These are phyloP conservation scores for Stereocaulon alpinum DNA, from an alignment of 495 filamentous ascomycete genomes.

Conservation along the genomic window DNA sequence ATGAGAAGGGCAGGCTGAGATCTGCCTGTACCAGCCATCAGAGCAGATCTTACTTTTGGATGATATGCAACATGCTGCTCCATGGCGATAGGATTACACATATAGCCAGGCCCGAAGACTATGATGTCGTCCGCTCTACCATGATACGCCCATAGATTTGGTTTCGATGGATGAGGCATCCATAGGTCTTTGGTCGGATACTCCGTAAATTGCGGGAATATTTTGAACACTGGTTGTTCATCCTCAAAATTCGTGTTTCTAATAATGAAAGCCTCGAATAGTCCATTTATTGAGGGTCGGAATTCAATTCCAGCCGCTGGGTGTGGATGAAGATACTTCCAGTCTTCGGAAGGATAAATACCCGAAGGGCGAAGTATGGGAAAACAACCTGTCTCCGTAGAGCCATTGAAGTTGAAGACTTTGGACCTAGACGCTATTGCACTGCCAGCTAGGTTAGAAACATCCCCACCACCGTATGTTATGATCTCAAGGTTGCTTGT, in stretches of 20 bases:
- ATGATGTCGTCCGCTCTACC: constrained; percentile 35
- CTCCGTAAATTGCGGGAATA: constrained; percentile 43
- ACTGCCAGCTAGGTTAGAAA: constrained; percentile 28
- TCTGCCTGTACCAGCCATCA: constrained; percentile 29
- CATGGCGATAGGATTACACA: constrained; percentile 34
- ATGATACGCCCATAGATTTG: constrained; percentile 26
- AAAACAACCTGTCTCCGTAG: constrained; percentile 34
- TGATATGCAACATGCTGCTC: constrained; percentile 24
- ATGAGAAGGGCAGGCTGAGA: constrained; percentile 32
- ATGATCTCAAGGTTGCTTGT: constrained; percentile 24
- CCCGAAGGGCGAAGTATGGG: constrained; percentile 3
- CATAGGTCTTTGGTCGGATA: constrained; percentile 49
- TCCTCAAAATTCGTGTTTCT: constrained; percentile 31
- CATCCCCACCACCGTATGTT: constrained; percentile 29
- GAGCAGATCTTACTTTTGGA: constrained; percentile 20
- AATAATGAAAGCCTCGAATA: constrained; percentile 40
- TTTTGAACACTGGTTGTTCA: constrained; percentile 39
- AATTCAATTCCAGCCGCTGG: constrained; percentile 36
- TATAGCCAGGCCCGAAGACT: constrained; percentile 36
- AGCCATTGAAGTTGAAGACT: constrained; percentile 24
- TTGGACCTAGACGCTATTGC: constrained; percentile 25
- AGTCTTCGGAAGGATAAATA: constrained; percentile 29
- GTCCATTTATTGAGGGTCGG: constrained; percentile 30
- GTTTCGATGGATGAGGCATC: constrained; percentile 26
- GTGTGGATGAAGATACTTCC: constrained; percentile 44